phyloP scores from a whole-genome alignment of 805 yeast species.

The Teunomyces aglyptinius region DNA sequence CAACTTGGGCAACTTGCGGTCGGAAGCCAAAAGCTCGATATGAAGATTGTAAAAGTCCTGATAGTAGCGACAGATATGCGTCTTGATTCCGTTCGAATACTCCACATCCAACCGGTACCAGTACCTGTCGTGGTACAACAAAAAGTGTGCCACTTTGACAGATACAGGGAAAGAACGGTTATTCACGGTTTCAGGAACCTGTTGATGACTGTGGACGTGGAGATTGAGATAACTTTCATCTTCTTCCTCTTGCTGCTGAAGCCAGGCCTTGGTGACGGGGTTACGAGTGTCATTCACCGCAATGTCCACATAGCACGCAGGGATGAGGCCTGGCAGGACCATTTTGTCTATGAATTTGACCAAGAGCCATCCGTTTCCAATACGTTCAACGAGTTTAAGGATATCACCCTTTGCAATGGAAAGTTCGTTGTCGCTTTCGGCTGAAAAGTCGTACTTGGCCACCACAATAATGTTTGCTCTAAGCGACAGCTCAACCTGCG shows the following conservation, averaged over 20 bases:
- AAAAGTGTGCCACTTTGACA: conserved; percentile 39
- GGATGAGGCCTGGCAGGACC: conserved; percentile 49
- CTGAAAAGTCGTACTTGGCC: conserved; percentile 44
- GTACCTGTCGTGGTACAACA: conserved; percentile 41
- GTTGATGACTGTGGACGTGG: conserved; percentile 23
- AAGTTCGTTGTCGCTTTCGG: conserved; percentile 45
- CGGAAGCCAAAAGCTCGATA: conserved; percentile 18
- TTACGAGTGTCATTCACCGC: conserved; percentile 40
- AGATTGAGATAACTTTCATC: conserved; percentile 24
- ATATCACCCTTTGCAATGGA: conserved; percentile 50
- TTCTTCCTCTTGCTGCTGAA: conserved; percentile 10
- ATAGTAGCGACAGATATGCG: conserved; percentile 47
- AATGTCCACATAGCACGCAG: conserved; percentile 48
- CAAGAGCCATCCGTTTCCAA: conserved; percentile 53
- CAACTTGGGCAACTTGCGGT: conserved; percentile 33
- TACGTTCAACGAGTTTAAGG: conserved; percentile 46
- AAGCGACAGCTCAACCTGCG: conserved; percentile 14
- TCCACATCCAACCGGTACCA: conserved; percentile 51
- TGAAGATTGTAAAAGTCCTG: conserved; percentile 52
- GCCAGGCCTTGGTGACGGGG: conserved; percentile 40
- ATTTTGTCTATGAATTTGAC: conserved; percentile 54
- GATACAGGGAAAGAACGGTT: conserved; percentile 32
- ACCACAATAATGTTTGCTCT: conserved; percentile 41
- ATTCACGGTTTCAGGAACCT: conserved; percentile 25
- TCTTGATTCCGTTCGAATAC: conserved; percentile 32